Base-by-base conservation (phyloP, 1,284 basidiomycete genomes). In the Cryptococcus sp. region DNA sequence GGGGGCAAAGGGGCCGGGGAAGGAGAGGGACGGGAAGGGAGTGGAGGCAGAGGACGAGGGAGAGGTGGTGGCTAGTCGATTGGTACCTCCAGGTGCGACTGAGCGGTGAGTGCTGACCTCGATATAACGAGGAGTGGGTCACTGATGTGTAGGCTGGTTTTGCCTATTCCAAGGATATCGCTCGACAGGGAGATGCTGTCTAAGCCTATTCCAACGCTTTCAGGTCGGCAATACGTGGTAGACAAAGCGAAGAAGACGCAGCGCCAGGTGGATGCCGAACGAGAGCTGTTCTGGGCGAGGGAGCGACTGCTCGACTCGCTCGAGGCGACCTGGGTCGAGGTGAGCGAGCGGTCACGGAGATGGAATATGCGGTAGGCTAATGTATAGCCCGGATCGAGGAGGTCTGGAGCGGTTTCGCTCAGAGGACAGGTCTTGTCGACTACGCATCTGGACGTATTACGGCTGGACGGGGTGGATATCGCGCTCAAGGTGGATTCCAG, bases 251-350 rank as follows among this genome's bases (percentile, higher is more conserved):
- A 77, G 47, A 74, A 86, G 46, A 79, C 82, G 1, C 67, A 74
- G 4, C 72, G 72, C 36, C 84, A 89, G 60, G 78, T 84, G 53
- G 76, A 74, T 33, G 65, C 76, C 9, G 83, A 86, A 59, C 78
- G 83, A 31, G 84, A 88, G 62, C 68, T 92, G 14, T 97, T 97
- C 74, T 97, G 93, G 94, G 93, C 92, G 65, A 79, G 92, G 25
- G 87, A 97, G 66, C 82, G 84, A 54, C 74, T 97, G 11, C 80
- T 95, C 59, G 79, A 80, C 36, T 74, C 75, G 37, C 68, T 95
- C 5, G 75, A 73, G 18, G 85, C 84, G 9, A 76, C 75, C 12
- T 97, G 93, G 93, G 80, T 79, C 61, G 91, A 97, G 79, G 88
- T 87, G 52, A 54, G 77, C 49, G 35, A 48, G n/a, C n/a, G n/a